Percentiles rank a stretch among this genome's conserved stretches.
Evolutionary conservation across 192 early-diverging fungal species (phyloP).

Genomic region (Polychytrium aggregatum): DNA sequence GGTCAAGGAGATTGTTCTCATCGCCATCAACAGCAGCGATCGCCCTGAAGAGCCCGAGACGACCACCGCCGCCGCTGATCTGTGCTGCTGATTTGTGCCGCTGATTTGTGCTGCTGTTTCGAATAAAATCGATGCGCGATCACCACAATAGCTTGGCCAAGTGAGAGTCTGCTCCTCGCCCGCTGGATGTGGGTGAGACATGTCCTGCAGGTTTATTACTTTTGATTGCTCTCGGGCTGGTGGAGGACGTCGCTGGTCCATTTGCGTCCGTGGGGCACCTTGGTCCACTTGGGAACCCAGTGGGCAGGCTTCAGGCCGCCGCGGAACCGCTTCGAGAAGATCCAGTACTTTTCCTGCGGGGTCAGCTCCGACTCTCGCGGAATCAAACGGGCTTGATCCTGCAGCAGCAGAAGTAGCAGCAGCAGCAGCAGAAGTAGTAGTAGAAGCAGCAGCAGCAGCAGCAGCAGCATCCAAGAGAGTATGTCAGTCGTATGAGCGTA

Average conservation of each 20-base stretch:
- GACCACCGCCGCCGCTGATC: too few species aligned
- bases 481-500: neutral
- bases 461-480: neutral
- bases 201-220: too few species aligned
- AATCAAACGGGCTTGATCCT: constrained; percentile 25
- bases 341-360: constrained; percentile 41
- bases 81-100: too few species aligned
- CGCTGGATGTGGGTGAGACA: too few species aligned
- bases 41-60: too few species aligned
- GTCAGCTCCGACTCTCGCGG: constrained; percentile 33
- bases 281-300: constrained; percentile 46
- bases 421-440: neutral
- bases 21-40: too few species aligned
- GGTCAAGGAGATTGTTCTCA: too few species aligned
- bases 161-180: too few species aligned
- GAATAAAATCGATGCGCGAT: too few species aligned
- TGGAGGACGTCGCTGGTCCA: constrained; percentile 27
- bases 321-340: constrained; percentile 34
- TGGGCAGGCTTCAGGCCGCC: constrained; percentile 41
- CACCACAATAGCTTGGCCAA: too few species aligned
- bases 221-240: constrained; percentile 13
- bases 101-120: too few species aligned
- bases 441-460: neutral
- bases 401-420: neutral
- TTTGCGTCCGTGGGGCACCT: constrained; percentile 22